A percentile compares a stretch with the other conserved stretches of the same genome.
Evolutionary conservation across 257 asterid genomes (phyloP).

Genomic region (Henckelia pumila): DNA sequence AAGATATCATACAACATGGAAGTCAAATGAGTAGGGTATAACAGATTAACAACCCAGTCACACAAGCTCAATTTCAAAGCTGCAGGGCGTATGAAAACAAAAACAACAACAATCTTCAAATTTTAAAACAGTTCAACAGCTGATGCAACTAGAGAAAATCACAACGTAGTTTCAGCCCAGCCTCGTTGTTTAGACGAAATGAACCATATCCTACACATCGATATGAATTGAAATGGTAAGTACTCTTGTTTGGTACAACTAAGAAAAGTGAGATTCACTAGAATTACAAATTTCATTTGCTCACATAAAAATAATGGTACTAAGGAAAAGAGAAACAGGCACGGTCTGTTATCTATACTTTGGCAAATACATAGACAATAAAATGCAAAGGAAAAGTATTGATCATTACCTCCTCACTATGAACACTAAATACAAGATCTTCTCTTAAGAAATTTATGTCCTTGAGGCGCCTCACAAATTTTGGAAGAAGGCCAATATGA

Average conservation of each 20-base stretch:
- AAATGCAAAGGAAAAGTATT: conserved; percentile 11
- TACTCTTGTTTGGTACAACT: neutral
- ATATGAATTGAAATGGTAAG: conserved; percentile 5
- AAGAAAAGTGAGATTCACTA: neutral
- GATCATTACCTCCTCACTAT: conserved; percentile 80
- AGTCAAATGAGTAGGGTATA: conserved; percentile 8
- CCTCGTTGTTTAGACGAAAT: neutral
- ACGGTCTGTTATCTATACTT: neutral
- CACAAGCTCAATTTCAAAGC: neutral
- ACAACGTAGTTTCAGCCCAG: neutral
- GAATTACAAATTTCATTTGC: conserved; percentile 3
- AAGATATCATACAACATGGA: conserved; percentile 11
- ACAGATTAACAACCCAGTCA: neutral
- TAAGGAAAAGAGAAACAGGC: conserved; percentile 1
- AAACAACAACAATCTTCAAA: neutral
- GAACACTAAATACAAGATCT: conserved; percentile 73
- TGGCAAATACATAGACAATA: conserved; percentile 2
- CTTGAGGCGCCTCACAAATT: conserved; percentile 63
- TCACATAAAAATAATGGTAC: neutral
- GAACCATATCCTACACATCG: neutral
- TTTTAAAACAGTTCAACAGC: neutral
- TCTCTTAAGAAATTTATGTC: conserved; percentile 79
- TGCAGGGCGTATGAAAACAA: neutral
- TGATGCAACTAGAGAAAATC: too few species aligned
- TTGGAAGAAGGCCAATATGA: conserved; percentile 82